Evolutionary conservation across 345 rosid species (phyloP), one percentile per base, ranked within the genome.

Genomic region (Orychophragmus violaceus): DNA sequence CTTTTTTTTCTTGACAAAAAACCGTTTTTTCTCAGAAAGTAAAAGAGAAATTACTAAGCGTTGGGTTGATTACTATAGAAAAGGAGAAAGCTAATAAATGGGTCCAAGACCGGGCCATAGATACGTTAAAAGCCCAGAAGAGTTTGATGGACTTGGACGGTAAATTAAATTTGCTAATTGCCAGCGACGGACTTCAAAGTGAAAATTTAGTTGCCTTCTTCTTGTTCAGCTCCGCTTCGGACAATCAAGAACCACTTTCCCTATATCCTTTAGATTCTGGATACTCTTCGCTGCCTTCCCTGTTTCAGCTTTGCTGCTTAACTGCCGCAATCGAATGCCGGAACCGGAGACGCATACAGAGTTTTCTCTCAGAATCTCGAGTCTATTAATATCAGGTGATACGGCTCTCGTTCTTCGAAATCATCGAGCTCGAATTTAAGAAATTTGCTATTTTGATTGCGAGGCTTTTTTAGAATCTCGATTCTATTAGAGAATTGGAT

Each of bases 111-210:
- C 28, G 33, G 70, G 66, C 76, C 76, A 64, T 35, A 55, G 5
- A 7, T 12, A 42, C 14, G 30, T 30, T 5, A 55, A 3, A 53
- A 44, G 64, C 75, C 69, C 57, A 45, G 1, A 33, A 18, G 29
- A 18, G 25, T 0, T 57, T 8, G 37, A 57, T 53, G 71, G 71
- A 57, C 71, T 57, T 64, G 4, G 59, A 64, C 65, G 27, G 75
- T 62, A 44, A 55, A 71, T 45, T 55, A 71, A 51, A 33, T 63
- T 70, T 23, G 39, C 23, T 30, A 53, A 32, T 28, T 51, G 46
- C 7, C 21, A 53, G 28, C 46, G 68, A 64, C 75, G 75, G 69
- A 71, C 69, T 45, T 45, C n/a, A 71, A 62, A 71, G 64, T 19
- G 45, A 58, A 32, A 49, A 10, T 25, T 49, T 22, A 13, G 19